A percentile compares a stretch with the other conserved stretches of the same genome.
These are phyloP conservation scores for Crithidia thermophila DNA, from an alignment of 208 protist species.

Conservation along the genomic window DNA sequence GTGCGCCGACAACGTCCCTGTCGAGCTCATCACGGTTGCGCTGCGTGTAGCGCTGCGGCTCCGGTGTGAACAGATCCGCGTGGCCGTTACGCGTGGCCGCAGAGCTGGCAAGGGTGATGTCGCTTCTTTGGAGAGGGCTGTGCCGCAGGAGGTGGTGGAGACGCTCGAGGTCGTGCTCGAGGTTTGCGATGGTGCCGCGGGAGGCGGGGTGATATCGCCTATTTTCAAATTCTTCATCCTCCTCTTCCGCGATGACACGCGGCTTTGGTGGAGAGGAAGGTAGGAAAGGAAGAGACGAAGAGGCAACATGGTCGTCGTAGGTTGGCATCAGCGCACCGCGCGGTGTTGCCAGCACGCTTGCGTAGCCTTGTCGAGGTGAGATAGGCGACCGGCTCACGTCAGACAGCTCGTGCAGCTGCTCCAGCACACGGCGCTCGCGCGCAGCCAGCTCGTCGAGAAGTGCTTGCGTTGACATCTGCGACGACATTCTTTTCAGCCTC, in stretches of 20 bases:
- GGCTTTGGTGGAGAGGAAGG: too few relatives aligned
- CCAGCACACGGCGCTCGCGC: constrained; percentile 22
- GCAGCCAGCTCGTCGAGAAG: constrained; percentile 29
- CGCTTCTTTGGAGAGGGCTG: constrained; percentile 3
- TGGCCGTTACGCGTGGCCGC: not conserved
- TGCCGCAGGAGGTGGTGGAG: constrained; percentile 25
- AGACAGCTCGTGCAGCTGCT: constrained; percentile 32
- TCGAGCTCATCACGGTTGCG: not conserved
- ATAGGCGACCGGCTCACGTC: constrained; percentile 28
- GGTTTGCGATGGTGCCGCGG: not conserved
- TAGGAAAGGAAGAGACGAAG: too few relatives aligned
- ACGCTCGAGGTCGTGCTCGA: constrained; percentile 22
- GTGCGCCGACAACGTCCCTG: not conserved
- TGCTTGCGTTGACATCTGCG: constrained; percentile 17
- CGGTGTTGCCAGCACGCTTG: constrained; percentile 24
- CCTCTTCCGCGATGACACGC: too few relatives aligned
- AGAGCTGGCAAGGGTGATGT: not conserved
- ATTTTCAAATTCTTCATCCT: not conserved
- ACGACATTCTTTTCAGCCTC: too few relatives aligned
- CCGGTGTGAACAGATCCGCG: not conserved
- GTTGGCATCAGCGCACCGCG: not conserved
- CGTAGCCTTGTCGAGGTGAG: constrained; percentile 15
- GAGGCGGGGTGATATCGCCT: not conserved
- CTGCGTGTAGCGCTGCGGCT: not conserved
- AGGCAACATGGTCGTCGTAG: too few relatives aligned